phyloP scores from a whole-genome alignment of 805 yeast genomes.

The Saturnispora bothae region DNA sequence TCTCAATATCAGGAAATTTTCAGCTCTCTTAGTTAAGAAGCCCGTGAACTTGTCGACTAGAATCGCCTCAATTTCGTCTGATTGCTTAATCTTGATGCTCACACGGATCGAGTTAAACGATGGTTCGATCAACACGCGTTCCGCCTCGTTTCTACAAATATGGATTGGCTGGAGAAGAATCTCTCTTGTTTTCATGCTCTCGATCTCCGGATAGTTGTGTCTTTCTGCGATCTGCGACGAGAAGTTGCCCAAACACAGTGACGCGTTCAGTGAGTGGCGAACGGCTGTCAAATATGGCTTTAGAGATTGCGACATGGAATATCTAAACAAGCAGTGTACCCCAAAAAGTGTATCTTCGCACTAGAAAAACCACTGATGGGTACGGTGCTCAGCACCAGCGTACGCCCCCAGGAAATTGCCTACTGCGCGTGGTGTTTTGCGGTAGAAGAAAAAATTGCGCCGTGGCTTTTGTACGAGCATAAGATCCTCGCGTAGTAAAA shows the following conservation, averaged over 20 bases:
- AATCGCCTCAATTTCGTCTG: constrained; percentile 93
- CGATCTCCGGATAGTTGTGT: constrained; percentile 95
- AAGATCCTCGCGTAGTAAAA: no score
- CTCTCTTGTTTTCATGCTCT: constrained; percentile 73
- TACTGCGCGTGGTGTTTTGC: no score
- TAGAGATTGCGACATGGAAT: constrained; percentile 77
- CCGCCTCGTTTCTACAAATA: constrained; percentile 88
- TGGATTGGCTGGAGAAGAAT: constrained; percentile 80
- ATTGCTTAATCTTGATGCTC: constrained; percentile 88
- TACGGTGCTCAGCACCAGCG: no score
- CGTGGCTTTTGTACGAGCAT: no score
- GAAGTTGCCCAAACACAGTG: constrained; percentile 84
- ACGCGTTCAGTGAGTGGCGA: constrained; percentile 85
- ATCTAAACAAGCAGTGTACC: not conserved
- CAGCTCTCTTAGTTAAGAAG: constrained; percentile 92
- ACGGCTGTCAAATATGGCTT: constrained; percentile 93
- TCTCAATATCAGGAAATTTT: constrained; percentile 83
- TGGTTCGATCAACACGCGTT: constrained; percentile 85
- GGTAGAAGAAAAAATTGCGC: no score
- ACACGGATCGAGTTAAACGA: constrained; percentile 88
- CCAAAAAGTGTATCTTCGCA: not conserved
- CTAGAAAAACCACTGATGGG: no score
- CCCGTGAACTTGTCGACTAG: constrained; percentile 91
- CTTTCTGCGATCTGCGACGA: constrained; percentile 94
- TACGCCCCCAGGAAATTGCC: no score